Conservation (phyloP, 257 asterid genomes). For the Hygrophila difformis region DNA sequence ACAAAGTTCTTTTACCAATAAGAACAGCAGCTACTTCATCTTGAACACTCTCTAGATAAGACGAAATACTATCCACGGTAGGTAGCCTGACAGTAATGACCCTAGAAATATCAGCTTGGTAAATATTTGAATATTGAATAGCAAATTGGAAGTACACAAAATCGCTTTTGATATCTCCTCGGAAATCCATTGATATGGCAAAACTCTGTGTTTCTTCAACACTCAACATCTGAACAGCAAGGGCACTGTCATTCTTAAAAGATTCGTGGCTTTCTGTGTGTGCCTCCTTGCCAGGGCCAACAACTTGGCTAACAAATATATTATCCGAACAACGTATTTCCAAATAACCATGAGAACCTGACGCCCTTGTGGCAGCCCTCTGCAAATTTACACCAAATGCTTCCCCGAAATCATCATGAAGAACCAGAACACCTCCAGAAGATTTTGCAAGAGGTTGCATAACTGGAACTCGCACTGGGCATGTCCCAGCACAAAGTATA, state of each 20-base stretch:
- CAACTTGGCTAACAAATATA: constrained; percentile 70
- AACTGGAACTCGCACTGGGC: constrained; percentile 78
- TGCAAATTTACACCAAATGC: constrained; percentile 97
- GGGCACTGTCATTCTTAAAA: constrained; percentile 53
- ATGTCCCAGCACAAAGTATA: constrained; percentile 89
- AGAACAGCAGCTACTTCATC: constrained; percentile 93
- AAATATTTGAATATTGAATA: constrained; percentile 61
- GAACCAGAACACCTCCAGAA: constrained; percentile 79
- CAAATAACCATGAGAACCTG: constrained; percentile 86
- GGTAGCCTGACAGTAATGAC: constrained; percentile 81
- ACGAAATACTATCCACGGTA: constrained; percentile 73
- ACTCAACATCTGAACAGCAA: constrained; percentile 70
- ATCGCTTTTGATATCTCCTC: constrained; percentile 80
- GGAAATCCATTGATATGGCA: constrained; percentile 66
- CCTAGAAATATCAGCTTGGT: constrained; percentile 85
- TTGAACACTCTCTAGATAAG: constrained; percentile 80
- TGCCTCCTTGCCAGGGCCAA: constrained; percentile 96
- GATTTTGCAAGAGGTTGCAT: constrained; percentile 83
- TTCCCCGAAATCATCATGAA: constrained; percentile 95
- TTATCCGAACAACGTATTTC: constrained; percentile 89
- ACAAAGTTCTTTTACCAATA: constrained; percentile 67
- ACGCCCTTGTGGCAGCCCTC: constrained; percentile 82
- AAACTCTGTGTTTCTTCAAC: constrained; percentile 89
- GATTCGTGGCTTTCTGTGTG: constrained; percentile 55
- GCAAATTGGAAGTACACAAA: constrained; percentile 77